Evolutionary conservation across 2,329 filamentous ascomycete genomes (phyloP).

Genomic region (Tolypocladium paradoxum): DNA sequence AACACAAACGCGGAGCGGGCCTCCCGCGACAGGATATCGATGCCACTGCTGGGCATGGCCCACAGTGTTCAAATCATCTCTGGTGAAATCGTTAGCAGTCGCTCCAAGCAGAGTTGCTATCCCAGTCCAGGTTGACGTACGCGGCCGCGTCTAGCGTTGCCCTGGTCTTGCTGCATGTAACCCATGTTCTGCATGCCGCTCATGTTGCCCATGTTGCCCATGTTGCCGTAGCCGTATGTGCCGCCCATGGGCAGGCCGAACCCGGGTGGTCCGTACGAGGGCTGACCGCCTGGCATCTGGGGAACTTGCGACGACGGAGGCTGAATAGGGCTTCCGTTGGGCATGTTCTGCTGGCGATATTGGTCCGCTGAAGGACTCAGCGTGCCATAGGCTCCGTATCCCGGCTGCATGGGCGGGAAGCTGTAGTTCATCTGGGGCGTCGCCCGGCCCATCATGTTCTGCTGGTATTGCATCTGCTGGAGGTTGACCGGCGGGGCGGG

Average conservation of each 20-base stretch:
- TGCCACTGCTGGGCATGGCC: neutral
- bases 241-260: slow-evolving; percentile 37
- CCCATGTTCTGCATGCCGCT: slow-evolving; percentile 37
- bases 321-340: slow-evolving; percentile 41
- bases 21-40: neutral
- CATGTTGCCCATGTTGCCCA: slow-evolving; percentile 37
- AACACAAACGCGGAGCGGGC: neutral
- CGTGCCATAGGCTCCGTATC: slow-evolving; percentile 41
- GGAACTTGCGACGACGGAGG: slow-evolving; percentile 28
- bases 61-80: slow-evolving; percentile 12
- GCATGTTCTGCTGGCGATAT: slow-evolving; percentile 40
- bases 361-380: slow-evolving; percentile 41
- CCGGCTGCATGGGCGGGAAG: slow-evolving; percentile 44
- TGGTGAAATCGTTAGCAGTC: slow-evolving; percentile 14
- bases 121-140: slow-evolving; percentile 28
- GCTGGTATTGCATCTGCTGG: slow-evolving; percentile 49
- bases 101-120: slow-evolving; percentile 7
- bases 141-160: slow-evolving; percentile 46
- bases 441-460: slow-evolving; percentile 43
- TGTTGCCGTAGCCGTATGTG: slow-evolving; percentile 31
- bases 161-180: slow-evolving; percentile 43
- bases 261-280: slow-evolving; percentile 37
- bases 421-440: slow-evolving; percentile 45
- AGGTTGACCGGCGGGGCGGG: slow-evolving; percentile 34
- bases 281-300: slow-evolving; percentile 30